Percentiles rank a stretch among this genome's conserved stretches.
phyloP scores from a whole-genome alignment of 768 basidiomycete genomes.

The Russula compacta region DNA sequence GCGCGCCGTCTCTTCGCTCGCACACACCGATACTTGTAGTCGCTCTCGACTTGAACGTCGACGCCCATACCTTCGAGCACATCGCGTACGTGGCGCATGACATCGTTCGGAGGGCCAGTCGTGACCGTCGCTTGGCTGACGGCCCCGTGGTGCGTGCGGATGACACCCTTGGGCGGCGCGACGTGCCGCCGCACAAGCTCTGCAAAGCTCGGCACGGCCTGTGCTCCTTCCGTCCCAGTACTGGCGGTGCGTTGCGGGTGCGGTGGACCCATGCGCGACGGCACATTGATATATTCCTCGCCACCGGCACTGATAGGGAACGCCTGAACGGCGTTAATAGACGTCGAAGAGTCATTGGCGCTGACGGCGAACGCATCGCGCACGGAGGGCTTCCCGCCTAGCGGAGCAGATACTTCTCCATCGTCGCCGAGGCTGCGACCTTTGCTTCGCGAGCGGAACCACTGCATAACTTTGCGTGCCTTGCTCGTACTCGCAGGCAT shows the following conservation, averaged over 20 bases:
- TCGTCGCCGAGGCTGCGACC: slow-evolving; percentile 26
- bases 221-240: slow-evolving; percentile 3
- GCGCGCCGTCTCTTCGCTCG: slow-evolving; percentile 55
- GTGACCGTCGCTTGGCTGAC: slow-evolving; percentile 89
- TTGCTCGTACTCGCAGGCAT: slow-evolving; percentile 74
- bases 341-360: slow-evolving; percentile 10
- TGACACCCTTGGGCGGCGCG: slow-evolving; percentile 34
- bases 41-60: slow-evolving; percentile 78
- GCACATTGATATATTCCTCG: background rate
- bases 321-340: slow-evolving; percentile 3
- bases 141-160: slow-evolving; percentile 85
- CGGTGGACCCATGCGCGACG: slow-evolving; percentile 9
- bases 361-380: slow-evolving; percentile 10
- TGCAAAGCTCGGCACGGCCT: slow-evolving; percentile 19
- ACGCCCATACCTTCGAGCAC: slow-evolving; percentile 86
- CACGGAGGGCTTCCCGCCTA: slow-evolving; percentile 11
- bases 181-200: slow-evolving; percentile 28
- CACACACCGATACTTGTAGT: slow-evolving; percentile 84
- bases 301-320: background rate
- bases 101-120: slow-evolving; percentile 71
- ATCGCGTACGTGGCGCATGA: slow-evolving; percentile 75
- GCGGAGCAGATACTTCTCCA: slow-evolving; percentile 5
- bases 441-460: slow-evolving; percentile 81
- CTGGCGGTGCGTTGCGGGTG: slow-evolving; percentile 14
- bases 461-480: slow-evolving; percentile 95